Conservation (phyloP, 768 basidiomycete genomes). For the Dioszegia hungarica region DNA sequence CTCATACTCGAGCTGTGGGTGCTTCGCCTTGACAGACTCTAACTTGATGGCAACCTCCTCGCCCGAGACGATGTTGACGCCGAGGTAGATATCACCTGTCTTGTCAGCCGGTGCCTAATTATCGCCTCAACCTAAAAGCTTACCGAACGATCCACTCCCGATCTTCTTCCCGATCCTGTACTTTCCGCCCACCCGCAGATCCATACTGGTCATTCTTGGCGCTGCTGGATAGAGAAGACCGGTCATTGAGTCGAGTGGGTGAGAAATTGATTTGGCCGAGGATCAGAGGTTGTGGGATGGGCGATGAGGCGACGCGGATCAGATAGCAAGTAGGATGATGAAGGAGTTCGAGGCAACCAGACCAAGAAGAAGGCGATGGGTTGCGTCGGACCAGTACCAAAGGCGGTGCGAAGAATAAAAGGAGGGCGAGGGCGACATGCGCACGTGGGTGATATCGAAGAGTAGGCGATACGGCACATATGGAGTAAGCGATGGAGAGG, state of each 20-base stretch:
- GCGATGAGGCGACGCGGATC: no score
- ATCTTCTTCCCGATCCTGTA: conserved; percentile 99
- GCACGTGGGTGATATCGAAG: no score
- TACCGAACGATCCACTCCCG: conserved; percentile 95
- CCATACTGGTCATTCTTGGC: conserved; percentile 41
- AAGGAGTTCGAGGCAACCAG: no score
- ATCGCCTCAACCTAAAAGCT: conserved; percentile 42
- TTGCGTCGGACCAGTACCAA: no score
- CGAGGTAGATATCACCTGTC: conserved; percentile 95
- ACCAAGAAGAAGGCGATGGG: no score
- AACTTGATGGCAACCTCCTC: conserved; percentile 99
- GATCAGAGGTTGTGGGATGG: no score
- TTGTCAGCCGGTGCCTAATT: conserved; percentile 12
- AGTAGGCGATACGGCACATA: no score
- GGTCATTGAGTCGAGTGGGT: not conserved
- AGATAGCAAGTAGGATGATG: no score
- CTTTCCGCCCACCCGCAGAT: conserved; percentile 52
- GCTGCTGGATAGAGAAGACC: not conserved
- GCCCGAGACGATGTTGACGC: conserved; percentile 99
- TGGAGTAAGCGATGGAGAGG: no score
- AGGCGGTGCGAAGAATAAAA: no score
- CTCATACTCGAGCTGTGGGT: conserved; percentile 93
- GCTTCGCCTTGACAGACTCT: conserved; percentile 99
- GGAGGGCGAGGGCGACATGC: no score
- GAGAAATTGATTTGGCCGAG: not conserved